Evolutionary conservation across 495 filamentous ascomycete species (phyloP).

Genomic region (Penicillium chermesinum): DNA sequence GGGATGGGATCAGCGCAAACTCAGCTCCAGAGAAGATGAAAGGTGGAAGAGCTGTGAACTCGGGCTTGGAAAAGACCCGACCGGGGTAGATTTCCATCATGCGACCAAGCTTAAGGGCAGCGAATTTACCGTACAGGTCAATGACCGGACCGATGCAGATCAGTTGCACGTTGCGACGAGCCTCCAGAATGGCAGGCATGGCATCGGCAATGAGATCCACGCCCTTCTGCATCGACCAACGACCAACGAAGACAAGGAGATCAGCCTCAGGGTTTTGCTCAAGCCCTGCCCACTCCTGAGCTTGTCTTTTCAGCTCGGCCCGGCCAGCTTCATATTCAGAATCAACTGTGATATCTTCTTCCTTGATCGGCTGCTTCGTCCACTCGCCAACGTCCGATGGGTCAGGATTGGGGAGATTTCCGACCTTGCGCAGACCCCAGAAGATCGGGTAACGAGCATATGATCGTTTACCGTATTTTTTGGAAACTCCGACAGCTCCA

Average conservation of each 20-base stretch:
- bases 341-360: slow-evolving; percentile 53
- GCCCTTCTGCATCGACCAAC: slow-evolving; percentile 77
- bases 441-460: slow-evolving; percentile 74
- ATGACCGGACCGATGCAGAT: slow-evolving; percentile 71
- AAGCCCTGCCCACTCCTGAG: slow-evolving; percentile 73
- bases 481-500: slow-evolving; percentile 68
- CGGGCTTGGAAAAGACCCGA: slow-evolving; percentile 70
- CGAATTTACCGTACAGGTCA: slow-evolving; percentile 75
- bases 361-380: slow-evolving; percentile 49
- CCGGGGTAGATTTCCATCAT: slow-evolving; percentile 71
- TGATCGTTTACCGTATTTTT: slow-evolving; percentile 69
- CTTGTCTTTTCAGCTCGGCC: slow-evolving; percentile 58
- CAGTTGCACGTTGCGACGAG: slow-evolving; percentile 61
- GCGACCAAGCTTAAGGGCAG: slow-evolving; percentile 65
- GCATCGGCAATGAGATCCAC: slow-evolving; percentile 77
- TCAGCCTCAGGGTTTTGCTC: slow-evolving; percentile 65
- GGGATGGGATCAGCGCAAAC: slow-evolving; percentile 72
- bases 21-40: slow-evolving; percentile 77
- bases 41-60: slow-evolving; percentile 70
- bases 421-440: slow-evolving; percentile 68
- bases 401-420: slow-evolving; percentile 69
- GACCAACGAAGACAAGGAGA: slow-evolving; percentile 72
- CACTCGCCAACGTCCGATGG: slow-evolving; percentile 68
- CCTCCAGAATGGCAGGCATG: slow-evolving; percentile 64
- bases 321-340: slow-evolving; percentile 52